Evolutionary conservation across 2,329 filamentous ascomycete genomes (phyloP).

Genomic region (Colletotrichum eremochloae): DNA sequence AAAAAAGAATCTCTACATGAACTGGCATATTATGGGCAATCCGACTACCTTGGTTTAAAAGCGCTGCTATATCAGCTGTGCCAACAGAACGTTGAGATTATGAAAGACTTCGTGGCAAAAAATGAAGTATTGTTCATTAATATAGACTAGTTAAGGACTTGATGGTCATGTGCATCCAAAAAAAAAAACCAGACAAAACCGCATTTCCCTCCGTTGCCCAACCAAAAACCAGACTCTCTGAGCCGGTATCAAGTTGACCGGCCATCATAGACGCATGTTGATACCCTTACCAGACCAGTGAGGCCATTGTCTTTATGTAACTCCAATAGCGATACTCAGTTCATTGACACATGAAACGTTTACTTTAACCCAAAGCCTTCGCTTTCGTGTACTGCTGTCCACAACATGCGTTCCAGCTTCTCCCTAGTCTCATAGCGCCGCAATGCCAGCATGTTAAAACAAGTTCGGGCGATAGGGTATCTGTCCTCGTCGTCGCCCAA

Average conservation of each 20-base stretch:
- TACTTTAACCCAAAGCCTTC: slow-evolving; percentile 93
- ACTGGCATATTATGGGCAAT: neutral
- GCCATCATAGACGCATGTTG: slow-evolving; percentile 16
- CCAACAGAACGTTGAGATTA: no score
- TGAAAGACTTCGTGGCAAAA: neutral
- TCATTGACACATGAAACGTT: slow-evolving; percentile 44
- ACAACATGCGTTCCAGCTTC: slow-evolving; percentile 79
- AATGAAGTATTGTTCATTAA: slow-evolving; percentile 23
- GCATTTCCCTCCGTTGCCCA: neutral
- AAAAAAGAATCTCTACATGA: slow-evolving; percentile 36
- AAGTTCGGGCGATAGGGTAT: slow-evolving; percentile 89
- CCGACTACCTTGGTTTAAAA: neutral
- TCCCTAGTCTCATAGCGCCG: slow-evolving; percentile 78
- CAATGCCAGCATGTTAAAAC: slow-evolving; percentile 87
- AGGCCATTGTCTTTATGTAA: slow-evolving; percentile 21
- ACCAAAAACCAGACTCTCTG: slow-evolving; percentile 18
- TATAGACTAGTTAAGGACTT: slow-evolving; percentile 16
- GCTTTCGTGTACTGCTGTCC: slow-evolving; percentile 89
- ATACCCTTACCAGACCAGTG: slow-evolving; percentile 14
- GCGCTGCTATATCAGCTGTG: neutral
- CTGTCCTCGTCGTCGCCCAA: slow-evolving; percentile 80
- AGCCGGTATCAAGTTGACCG: slow-evolving; percentile 9
- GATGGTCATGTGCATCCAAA: slow-evolving; percentile 30
- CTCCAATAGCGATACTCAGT: slow-evolving; percentile 29
- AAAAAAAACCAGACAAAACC: neutral